Conservation (phyloP, 1,284 basidiomycete species). For the Cryptococcus sp. region DNA sequence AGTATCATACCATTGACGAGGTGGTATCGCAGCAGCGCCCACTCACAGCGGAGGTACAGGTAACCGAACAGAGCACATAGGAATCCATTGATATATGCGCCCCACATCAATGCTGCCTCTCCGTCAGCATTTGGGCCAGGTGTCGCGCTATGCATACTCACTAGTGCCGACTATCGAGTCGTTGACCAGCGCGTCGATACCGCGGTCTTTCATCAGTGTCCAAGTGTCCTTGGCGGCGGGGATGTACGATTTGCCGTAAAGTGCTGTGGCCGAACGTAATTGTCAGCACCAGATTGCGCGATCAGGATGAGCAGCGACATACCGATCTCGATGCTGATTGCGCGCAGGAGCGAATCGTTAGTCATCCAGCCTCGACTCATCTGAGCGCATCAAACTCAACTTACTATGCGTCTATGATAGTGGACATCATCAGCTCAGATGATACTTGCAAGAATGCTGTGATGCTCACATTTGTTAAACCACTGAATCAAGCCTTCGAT, state of each 20-base stretch:
- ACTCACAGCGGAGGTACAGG: conserved; percentile 73
- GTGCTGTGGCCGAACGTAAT: conserved; percentile 54
- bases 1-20: neutral
- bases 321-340: conserved; percentile 65
- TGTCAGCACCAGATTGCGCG: neutral
- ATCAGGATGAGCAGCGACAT: conserved; percentile 10
- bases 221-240: conserved; percentile 87
- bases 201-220: conserved; percentile 80
- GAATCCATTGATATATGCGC: conserved; percentile 75
- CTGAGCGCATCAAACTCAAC: conserved; percentile 1
- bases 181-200: conserved; percentile 80
- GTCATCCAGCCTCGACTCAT: conserved; percentile 58
- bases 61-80: conserved; percentile 77
- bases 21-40: neutral
- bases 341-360: conserved; percentile 47
- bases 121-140: neutral
- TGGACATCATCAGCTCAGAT: conserved; percentile 5
- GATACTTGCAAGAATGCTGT: neutral
- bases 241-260: conserved; percentile 86
- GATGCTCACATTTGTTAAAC: conserved; percentile 67
- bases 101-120: conserved; percentile 58
- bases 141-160: conserved; percentile 9
- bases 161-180: conserved; percentile 76
- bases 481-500: conserved; percentile 72
- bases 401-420: conserved; percentile 39